Conservation (phyloP, 2,329 filamentous ascomycete genomes). For the Curvularia eragrostidis region DNA sequence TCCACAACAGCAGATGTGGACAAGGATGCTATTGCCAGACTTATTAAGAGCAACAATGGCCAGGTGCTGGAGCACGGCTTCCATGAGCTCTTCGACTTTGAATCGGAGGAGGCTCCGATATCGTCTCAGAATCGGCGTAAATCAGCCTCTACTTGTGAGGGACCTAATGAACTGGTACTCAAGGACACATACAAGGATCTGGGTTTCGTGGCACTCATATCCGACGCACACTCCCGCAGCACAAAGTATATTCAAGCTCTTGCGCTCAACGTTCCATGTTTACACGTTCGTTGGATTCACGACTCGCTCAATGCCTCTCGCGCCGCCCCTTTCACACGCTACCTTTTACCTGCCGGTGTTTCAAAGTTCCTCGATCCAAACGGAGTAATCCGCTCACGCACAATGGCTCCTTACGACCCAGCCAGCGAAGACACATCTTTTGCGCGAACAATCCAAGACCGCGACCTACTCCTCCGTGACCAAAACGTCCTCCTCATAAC, state of each 20-base stretch:
- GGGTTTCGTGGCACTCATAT: conserved; percentile 84
- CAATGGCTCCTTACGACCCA: conserved; percentile 66
- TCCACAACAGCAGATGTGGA: conserved; percentile 64
- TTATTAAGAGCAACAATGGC: conserved; percentile 76
- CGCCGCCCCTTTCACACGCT: conserved; percentile 77
- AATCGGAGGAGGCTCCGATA: conserved; percentile 26
- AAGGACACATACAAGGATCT: conserved; percentile 60
- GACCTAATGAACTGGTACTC: conserved; percentile 58
- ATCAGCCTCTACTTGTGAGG: conserved; percentile 23
- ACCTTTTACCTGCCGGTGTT: conserved; percentile 84
- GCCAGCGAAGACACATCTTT: conserved; percentile 56
- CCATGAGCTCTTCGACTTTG: conserved; percentile 74
- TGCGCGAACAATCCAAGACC: conserved; percentile 32
- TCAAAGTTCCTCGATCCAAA: conserved; percentile 70
- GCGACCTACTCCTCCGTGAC: conserved; percentile 69
- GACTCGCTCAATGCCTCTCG: conserved; percentile 69
- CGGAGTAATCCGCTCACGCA: conserved; percentile 77
- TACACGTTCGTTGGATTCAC: conserved; percentile 81
- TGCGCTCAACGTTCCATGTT: conserved; percentile 84
- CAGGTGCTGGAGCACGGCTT: conserved; percentile 76
- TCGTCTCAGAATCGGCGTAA: conserved; percentile 25
- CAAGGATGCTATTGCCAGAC: conserved; percentile 63
- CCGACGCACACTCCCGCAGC: conserved; percentile 83
- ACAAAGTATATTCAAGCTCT: conserved; percentile 95
- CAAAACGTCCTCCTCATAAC: conserved; percentile 76